Evolutionary conservation across 306 rosid species (phyloP).

Genomic region (Quercus alba): DNA sequence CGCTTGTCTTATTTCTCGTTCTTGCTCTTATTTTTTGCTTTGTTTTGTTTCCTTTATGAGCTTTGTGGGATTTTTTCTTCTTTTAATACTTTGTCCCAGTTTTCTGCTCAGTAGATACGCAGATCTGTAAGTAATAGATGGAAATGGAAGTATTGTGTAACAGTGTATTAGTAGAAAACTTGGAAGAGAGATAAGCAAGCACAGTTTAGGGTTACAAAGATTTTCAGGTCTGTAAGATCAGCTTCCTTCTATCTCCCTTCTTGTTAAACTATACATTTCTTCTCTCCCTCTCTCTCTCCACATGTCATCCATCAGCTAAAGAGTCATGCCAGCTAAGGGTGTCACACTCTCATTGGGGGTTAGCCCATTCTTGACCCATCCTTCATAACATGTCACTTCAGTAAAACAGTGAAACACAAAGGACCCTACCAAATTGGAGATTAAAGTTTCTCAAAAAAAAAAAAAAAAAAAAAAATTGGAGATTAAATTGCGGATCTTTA

Average conservation of each 20-base stretch:
- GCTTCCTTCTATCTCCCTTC: conserved; percentile 33
- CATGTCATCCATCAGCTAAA: conserved; percentile 31
- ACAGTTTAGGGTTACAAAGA: conserved; percentile 35
- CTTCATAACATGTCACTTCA: conserved; percentile 13
- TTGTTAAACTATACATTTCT: neutral
- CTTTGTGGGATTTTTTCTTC: conserved; percentile 12
- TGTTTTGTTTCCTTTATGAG: conserved; percentile 17
- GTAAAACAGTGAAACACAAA: conserved; percentile 3
- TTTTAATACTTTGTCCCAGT: conserved; percentile 20
- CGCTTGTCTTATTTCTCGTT: neutral
- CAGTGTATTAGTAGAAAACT: conserved; percentile 8
- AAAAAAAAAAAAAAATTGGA: too few species aligned
- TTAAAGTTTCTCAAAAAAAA: too few species aligned
- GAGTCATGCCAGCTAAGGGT: conserved; percentile 31
- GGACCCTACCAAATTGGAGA: conserved; percentile 2
- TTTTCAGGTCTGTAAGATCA: conserved; percentile 33
- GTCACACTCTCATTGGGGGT: conserved; percentile 37
- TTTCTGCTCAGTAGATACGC: conserved; percentile 14
- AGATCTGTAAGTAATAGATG: conserved; percentile 39
- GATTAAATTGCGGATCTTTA: neutral
- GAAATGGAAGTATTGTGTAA: conserved; percentile 23
- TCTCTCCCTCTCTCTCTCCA: conserved; percentile 22
- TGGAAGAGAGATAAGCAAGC: conserved; percentile 17
- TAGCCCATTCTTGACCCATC: conserved; percentile 33
- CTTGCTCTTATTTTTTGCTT: neutral